Percentiles rank a stretch among this genome's conserved stretches.
phyloP scores from a whole-genome alignment of 2,329 filamentous ascomycete genomes.

The Metarhizium sp. region DNA sequence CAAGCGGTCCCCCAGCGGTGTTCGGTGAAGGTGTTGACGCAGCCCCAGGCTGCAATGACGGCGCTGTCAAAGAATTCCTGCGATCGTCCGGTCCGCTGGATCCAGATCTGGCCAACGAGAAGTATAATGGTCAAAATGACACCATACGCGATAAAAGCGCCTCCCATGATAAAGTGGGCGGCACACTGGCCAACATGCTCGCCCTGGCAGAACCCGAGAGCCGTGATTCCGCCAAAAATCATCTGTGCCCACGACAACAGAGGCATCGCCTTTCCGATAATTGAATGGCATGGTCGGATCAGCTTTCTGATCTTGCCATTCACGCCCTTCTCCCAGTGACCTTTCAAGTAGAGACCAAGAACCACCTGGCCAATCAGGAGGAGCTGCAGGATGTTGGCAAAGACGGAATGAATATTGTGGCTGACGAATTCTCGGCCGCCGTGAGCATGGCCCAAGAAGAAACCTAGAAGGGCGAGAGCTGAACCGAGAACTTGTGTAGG shows the following conservation, averaged over 20 bases:
- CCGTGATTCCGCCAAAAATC: slow-evolving; percentile 89
- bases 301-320: slow-evolving; percentile 66
- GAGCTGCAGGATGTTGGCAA: slow-evolving; percentile 73
- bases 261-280: slow-evolving; percentile 82
- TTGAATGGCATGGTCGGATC: slow-evolving; percentile 64
- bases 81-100: slow-evolving; percentile 71
- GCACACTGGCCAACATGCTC: slow-evolving; percentile 89
- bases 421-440: slow-evolving; percentile 75
- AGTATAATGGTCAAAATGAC: slow-evolving; percentile 79
- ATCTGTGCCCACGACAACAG: slow-evolving; percentile 87
- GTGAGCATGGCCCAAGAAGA: slow-evolving; percentile 86
- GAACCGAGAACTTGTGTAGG: slow-evolving; percentile 72
- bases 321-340: slow-evolving; percentile 80
- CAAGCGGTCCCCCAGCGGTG: slow-evolving; percentile 86
- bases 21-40: slow-evolving; percentile 96
- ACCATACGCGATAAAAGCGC: slow-evolving; percentile 90
- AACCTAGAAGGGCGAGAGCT: slow-evolving; percentile 69
- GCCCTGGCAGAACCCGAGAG: slow-evolving; percentile 83
- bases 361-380: slow-evolving; percentile 68
- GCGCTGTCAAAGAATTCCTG: slow-evolving; percentile 96
- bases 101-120: slow-evolving; percentile 80
- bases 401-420: slow-evolving; percentile 68
- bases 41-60: slow-evolving; percentile 90
- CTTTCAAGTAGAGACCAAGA: slow-evolving; percentile 76
- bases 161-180: slow-evolving; percentile 98